A percentile compares a stretch with the other conserved stretches of the same genome.
Conservation (phyloP, 495 filamentous ascomycete species). For the Oidiodendron maius region DNA sequence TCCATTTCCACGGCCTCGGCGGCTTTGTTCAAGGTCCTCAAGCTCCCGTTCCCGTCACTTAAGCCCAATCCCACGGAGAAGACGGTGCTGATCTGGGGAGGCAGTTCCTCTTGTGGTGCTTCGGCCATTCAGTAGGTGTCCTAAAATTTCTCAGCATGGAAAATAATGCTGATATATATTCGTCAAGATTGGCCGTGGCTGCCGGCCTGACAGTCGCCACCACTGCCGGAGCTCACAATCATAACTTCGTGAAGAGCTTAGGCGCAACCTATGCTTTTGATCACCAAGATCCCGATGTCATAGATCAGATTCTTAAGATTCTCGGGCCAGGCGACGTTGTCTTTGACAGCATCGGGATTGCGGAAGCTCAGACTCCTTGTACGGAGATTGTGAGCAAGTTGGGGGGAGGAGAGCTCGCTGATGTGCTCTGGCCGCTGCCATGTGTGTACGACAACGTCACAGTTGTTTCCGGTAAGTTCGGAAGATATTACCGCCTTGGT, state of each 20-base stretch:
- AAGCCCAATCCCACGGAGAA: constrained; percentile 12
- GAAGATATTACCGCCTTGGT: neutral
- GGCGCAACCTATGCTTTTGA: constrained; percentile 34
- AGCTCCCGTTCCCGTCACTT: constrained; percentile 1
- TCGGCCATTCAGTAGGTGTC: constrained; percentile 25
- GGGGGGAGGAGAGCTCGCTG: constrained; percentile 29
- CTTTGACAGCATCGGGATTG: constrained; percentile 20
- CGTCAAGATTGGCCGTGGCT: constrained; percentile 8
- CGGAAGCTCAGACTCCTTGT: constrained; percentile 12
- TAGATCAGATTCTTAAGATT: constrained; percentile 17
- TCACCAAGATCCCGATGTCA: constrained; percentile 25
- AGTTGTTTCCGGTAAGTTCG: neutral
- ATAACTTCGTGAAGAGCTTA: constrained; percentile 27
- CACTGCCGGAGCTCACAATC: constrained; percentile 29
- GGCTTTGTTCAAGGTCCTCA: constrained; percentile 25
- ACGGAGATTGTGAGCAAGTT: constrained; percentile 26
- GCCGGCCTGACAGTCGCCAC: constrained; percentile 23
- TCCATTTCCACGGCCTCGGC: constrained; percentile 33
- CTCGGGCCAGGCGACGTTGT: constrained; percentile 21
- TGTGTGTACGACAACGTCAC: neutral
- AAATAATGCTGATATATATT: neutral
- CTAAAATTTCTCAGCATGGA: neutral
- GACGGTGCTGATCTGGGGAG: constrained; percentile 32
- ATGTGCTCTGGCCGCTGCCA: constrained; percentile 4
- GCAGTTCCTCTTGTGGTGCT: constrained; percentile 27